A percentile compares a stretch with the other conserved stretches of the same genome.
phyloP scores from a whole-genome alignment of 2,329 filamentous ascomycete species.

The Trichoderma sp. region DNA sequence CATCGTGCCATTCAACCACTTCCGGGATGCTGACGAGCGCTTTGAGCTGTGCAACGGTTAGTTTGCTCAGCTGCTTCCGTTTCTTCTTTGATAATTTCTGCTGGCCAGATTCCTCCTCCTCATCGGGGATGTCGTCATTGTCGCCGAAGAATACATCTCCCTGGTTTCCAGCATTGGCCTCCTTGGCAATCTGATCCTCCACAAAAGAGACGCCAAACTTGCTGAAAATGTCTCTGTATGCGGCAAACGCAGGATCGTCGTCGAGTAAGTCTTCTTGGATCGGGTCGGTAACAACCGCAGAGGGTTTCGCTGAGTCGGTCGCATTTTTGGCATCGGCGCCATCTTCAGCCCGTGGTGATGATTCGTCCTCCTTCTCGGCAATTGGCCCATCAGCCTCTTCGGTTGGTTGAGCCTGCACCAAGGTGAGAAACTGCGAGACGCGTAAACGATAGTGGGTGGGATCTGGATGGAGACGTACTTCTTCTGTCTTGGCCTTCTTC shows the following conservation, averaged over 20 bases:
- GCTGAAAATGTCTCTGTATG: slow-evolving; percentile 81
- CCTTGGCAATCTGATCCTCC: slow-evolving; percentile 66
- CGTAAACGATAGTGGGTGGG: not conserved
- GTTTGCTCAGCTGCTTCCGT: slow-evolving; percentile 85
- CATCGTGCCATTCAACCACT: slow-evolving; percentile 96
- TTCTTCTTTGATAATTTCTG: slow-evolving; percentile 91
- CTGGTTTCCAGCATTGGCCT: slow-evolving; percentile 72
- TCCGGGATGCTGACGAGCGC: slow-evolving; percentile 88
- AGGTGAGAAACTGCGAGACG: not conserved
- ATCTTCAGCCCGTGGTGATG: slow-evolving; percentile 11
- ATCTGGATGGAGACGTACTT: slow-evolving; percentile 45
- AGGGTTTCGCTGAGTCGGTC: slow-evolving; percentile 42
- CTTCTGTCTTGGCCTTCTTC: slow-evolving; percentile 68
- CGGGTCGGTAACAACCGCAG: slow-evolving; percentile 50
- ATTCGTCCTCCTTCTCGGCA: slow-evolving; percentile 8
- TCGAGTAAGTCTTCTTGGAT: slow-evolving; percentile 64
- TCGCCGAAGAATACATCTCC: slow-evolving; percentile 83
- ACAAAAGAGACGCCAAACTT: slow-evolving; percentile 72
- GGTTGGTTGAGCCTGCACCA: not conserved
- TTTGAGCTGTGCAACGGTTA: slow-evolving; percentile 95
- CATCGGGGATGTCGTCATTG: slow-evolving; percentile 83
- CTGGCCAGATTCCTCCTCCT: slow-evolving; percentile 71
- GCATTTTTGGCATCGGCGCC: slow-evolving; percentile 31
- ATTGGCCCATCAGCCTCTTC: slow-evolving; percentile 10
- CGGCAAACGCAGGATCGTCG: slow-evolving; percentile 77